phyloP scores from a whole-genome alignment of 1,284 basidiomycete genomes.

The Tremellales sp. region DNA sequence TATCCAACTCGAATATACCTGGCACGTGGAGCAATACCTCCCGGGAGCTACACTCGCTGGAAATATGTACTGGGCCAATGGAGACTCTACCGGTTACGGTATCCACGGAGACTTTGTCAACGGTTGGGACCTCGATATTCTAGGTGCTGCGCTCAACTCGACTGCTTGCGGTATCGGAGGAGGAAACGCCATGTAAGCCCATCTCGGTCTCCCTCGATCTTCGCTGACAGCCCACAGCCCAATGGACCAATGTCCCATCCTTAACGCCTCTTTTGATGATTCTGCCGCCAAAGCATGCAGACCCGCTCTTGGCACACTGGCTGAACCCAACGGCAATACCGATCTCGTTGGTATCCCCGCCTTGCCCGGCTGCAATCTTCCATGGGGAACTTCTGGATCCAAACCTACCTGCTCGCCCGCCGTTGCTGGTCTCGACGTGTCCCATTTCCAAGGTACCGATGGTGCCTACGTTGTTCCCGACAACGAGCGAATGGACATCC shows the following conservation, averaged over 20 bases:
- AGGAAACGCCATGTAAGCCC: constrained; percentile 14
- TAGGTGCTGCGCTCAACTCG: constrained; percentile 25
- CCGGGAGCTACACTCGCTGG: constrained; percentile 23
- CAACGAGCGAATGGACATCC: constrained; percentile 5
- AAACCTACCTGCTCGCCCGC: constrained; percentile 16
- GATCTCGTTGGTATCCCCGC: constrained; percentile 11
- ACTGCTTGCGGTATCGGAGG: constrained; percentile 19
- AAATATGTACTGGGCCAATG: constrained; percentile 41
- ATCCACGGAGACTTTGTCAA: constrained; percentile 34
- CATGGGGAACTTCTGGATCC: constrained; percentile 10
- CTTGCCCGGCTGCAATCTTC: constrained; percentile 7
- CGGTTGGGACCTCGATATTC: constrained; percentile 34
- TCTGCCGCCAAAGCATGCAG: constrained; percentile 22
- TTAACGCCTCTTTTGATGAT: constrained; percentile 22
- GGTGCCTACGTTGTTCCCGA: constrained; percentile 18
- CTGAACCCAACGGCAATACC: constrained; percentile 21
- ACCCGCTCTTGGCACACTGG: constrained; percentile 25
- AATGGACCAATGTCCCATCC: constrained; percentile 23
- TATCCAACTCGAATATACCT: constrained; percentile 39
- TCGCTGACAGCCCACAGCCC: constrained; percentile 6
- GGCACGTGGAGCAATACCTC: constrained; percentile 13
- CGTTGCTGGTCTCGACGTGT: constrained; percentile 15
- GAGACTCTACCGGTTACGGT: constrained; percentile 42
- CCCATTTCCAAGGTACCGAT: constrained; percentile 19
- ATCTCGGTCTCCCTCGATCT: neutral